phyloP scores from a whole-genome alignment of 257 asterid species.

The Ballota nigra region DNA sequence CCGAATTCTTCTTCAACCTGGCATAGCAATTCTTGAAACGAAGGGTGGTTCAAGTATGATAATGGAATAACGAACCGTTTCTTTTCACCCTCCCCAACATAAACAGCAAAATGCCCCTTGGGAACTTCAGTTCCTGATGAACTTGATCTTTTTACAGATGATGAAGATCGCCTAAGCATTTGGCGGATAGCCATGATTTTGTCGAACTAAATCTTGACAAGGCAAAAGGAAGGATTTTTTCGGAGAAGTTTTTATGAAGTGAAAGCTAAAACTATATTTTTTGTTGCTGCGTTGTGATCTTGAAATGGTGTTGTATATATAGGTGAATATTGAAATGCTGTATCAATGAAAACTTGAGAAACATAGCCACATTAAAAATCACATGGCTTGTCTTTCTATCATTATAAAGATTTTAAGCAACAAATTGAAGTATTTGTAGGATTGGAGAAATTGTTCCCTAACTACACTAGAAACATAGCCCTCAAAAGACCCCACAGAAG shows the following conservation, averaged over 20 bases:
- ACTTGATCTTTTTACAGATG: not conserved
- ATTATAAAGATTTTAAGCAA: not conserved
- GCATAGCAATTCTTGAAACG: slow-evolving; percentile 35
- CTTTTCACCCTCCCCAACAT: slow-evolving; percentile 8
- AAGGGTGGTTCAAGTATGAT: slow-evolving; percentile 33
- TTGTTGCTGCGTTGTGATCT: not conserved
- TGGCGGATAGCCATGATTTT: slow-evolving; percentile 3
- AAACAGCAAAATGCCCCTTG: slow-evolving; percentile 17
- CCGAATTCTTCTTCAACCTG: slow-evolving; percentile 37
- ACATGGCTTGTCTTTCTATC: slow-evolving; percentile 25
- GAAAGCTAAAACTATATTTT: not conserved
- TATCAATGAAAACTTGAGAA: not conserved
- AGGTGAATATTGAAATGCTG: not conserved
- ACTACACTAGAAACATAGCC: not conserved
- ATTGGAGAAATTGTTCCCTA: not conserved
- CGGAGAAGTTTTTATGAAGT: not conserved
- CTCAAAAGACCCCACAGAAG: not conserved
- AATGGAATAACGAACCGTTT: slow-evolving; percentile 10
- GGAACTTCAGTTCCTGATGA: not conserved
- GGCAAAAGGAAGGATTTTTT: not conserved
- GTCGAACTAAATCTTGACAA: not conserved
- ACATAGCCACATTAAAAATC: slow-evolving; percentile 22
- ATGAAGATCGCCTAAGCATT: slow-evolving; percentile 3
- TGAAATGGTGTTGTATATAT: not conserved
- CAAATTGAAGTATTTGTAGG: not conserved